phyloP scores from a whole-genome alignment of 768 basidiomycete genomes.

The Sarcodon sp. region DNA sequence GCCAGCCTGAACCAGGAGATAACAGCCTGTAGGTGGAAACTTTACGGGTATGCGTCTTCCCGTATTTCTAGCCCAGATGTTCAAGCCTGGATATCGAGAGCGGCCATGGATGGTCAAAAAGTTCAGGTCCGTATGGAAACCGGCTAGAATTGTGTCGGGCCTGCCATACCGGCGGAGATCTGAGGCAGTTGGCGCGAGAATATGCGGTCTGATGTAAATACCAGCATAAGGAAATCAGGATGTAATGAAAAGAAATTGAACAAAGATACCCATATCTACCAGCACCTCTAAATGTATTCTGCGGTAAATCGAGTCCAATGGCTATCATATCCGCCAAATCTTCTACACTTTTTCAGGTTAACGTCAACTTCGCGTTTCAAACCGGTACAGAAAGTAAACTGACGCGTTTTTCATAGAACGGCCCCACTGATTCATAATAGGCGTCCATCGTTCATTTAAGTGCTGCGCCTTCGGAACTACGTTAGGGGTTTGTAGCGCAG shows the following conservation, averaged over 20 bases:
- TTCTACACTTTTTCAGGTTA: constrained; percentile 44
- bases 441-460: constrained; percentile 53
- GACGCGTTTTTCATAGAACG: constrained; percentile 79
- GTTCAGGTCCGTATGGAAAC: constrained; percentile 91
- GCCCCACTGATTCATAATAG: constrained; percentile 80
- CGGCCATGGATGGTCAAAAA: constrained; percentile 88
- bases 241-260: not conserved
- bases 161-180: constrained; percentile 70
- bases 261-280: constrained; percentile 67
- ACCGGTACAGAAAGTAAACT: constrained; percentile 14
- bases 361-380: not conserved
- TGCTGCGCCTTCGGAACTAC: constrained; percentile 55
- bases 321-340: constrained; percentile 84
- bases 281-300: constrained; percentile 61
- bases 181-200: constrained; percentile 90
- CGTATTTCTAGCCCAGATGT: constrained; percentile 92
- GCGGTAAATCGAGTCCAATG: constrained; percentile 65
- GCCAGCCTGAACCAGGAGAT: constrained; percentile 88
- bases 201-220: constrained; percentile 44
- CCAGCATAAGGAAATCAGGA: not conserved
- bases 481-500: constrained; percentile 68
- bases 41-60: constrained; percentile 83
- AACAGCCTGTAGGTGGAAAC: constrained; percentile 70
- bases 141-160: constrained; percentile 79
- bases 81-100: constrained; percentile 74